Conservation (phyloP, 495 filamentous ascomycete species). For the Annulohypoxylon stygium region DNA sequence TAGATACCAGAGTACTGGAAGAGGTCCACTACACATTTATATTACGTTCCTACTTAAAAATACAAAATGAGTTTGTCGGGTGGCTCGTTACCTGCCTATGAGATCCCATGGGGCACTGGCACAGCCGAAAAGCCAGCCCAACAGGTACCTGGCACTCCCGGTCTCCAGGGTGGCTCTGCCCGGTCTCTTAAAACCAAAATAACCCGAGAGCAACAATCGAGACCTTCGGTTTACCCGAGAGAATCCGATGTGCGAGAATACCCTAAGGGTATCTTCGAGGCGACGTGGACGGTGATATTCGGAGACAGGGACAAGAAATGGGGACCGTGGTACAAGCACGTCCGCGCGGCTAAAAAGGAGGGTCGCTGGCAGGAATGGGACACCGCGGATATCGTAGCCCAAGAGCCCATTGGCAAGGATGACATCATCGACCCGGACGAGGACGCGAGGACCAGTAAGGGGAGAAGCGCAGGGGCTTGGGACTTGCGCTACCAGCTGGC, state of each 20-base stretch:
- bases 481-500: background rate
- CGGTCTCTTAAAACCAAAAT: too few species aligned
- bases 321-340: conserved; percentile 34
- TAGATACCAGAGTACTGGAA: background rate
- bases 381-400: conserved; percentile 27
- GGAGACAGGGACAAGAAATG: conserved; percentile 41
- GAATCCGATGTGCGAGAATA: conserved; percentile 23
- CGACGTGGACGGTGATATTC: background rate
- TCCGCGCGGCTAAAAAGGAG: conserved; percentile 34
- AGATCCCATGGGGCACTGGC: too few species aligned
- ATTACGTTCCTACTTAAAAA: background rate
- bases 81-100: too few species aligned
- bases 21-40: background rate
- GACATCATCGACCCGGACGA: background rate
- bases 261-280: conserved; percentile 28
- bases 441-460: background rate
- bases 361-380: conserved; percentile 36
- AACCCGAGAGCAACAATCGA: too few species aligned
- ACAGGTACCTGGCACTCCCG: background rate
- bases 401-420: background rate
- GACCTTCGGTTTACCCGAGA: conserved; percentile 5
- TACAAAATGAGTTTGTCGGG: background rate
- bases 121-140: too few species aligned
- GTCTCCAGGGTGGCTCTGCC: background rate
- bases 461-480: too few species aligned